Evolutionary conservation across 1,139 yeast genomes (phyloP).

Genomic region (Kodamaea fungicola): DNA sequence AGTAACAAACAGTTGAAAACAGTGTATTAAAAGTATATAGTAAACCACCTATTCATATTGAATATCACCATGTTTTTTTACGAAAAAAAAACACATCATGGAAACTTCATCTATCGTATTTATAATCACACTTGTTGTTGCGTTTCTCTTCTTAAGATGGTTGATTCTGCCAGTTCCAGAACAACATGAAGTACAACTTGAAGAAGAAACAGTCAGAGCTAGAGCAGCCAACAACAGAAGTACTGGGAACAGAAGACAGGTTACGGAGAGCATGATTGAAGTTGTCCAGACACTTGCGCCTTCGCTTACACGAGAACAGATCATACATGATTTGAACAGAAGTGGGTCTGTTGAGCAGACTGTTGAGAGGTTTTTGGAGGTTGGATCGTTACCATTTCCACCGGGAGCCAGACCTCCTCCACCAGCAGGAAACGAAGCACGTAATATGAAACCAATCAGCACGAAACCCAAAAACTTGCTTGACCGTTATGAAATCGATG

Average conservation of each 20-base stretch:
- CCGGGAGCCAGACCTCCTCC: conserved; percentile 33
- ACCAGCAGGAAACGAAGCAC: conserved; percentile 4
- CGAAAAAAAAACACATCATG: conserved; percentile 24
- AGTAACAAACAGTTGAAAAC: too few relatives aligned
- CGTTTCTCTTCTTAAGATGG: conserved; percentile 60
- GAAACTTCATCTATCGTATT: conserved; percentile 54
- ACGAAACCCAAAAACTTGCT: conserved; percentile 25
- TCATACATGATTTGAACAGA: conserved; percentile 56
- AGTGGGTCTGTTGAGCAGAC: conserved; percentile 83
- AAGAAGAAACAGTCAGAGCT: conserved; percentile 12
- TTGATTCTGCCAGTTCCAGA: conserved; percentile 53
- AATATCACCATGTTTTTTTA: too few relatives aligned
- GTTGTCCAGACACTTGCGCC: conserved; percentile 86
- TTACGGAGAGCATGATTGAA: conserved; percentile 80
- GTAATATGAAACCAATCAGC: conserved; percentile 4
- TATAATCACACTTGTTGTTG: conserved; percentile 45
- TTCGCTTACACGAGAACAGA: conserved; percentile 63
- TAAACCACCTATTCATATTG: too few relatives aligned
- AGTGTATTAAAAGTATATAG: too few relatives aligned
- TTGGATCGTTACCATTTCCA: conserved; percentile 65
- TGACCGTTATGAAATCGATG: conserved; percentile 30
- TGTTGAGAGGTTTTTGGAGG: conserved; percentile 63
- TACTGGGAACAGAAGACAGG: conserved; percentile 46
- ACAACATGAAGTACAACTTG: conserved; percentile 21
- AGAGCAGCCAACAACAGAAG: conserved; percentile 15